A percentile compares a stretch with the other conserved stretches of the same genome.
These are phyloP conservation scores for Trichoderma orchidacearum DNA, from an alignment of 495 filamentous ascomycete species.

Conservation along the genomic window DNA sequence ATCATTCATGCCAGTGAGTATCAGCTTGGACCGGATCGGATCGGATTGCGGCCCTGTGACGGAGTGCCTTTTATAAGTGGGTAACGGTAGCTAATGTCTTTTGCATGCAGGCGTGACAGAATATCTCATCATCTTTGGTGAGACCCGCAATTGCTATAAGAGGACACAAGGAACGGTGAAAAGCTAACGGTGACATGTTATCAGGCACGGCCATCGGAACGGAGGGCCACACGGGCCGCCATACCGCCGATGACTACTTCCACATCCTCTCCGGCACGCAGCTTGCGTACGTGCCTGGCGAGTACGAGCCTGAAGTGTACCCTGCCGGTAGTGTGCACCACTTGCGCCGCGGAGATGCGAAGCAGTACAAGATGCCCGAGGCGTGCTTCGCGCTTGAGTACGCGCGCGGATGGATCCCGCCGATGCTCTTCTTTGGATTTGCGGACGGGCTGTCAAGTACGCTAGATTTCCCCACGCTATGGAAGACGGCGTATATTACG, in stretches of 20 bases:
- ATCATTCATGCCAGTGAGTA: conserved; percentile 67
- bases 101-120: conserved; percentile 45
- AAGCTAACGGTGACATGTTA: no score
- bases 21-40: neutral
- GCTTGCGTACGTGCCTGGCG: conserved; percentile 54
- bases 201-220: conserved; percentile 64
- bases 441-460: conserved; percentile 66
- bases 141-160: conserved; percentile 4
- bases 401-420: conserved; percentile 80
- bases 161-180: neutral
- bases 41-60: no score
- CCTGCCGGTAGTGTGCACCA: conserved; percentile 65
- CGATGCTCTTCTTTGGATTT: conserved; percentile 79
- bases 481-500: conserved; percentile 59
- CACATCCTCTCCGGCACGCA: conserved; percentile 70
- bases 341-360: conserved; percentile 57
- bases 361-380: conserved; percentile 75
- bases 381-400: conserved; percentile 81
- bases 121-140: conserved; percentile 69
- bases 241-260: conserved; percentile 89
- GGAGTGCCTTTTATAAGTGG: no score
- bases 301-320: conserved; percentile 61
- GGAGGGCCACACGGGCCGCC: conserved; percentile 73
- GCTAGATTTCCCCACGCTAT: conserved; percentile 65
- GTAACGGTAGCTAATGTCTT: no score